These are phyloP conservation scores for Melaleuca quinquenervia DNA, from an alignment of 345 rosid species.

Conservation along the genomic window DNA sequence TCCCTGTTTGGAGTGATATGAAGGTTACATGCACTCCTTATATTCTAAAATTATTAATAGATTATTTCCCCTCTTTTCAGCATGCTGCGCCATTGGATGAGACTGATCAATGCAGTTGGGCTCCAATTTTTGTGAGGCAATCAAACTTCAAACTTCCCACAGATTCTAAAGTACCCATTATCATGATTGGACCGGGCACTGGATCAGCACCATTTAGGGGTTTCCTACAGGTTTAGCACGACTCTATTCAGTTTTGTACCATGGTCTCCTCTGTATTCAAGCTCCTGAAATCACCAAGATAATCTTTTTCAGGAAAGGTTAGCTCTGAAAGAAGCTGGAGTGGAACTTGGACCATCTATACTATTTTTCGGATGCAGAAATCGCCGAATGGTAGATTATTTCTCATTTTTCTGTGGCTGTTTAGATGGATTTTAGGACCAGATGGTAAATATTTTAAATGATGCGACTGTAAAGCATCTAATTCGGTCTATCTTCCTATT, in stretches of 20 bases:
- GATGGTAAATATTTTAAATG: background rate
- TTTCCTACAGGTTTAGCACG: constrained; percentile 58
- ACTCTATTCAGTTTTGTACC: background rate
- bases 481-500: background rate
- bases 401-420: background rate
- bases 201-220: constrained; percentile 99
- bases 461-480: background rate
- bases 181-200: constrained; percentile 97
- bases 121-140: constrained; percentile 81
- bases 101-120: constrained; percentile 63
- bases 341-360: constrained; percentile 68
- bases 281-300: background rate
- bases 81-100: constrained; percentile 60
- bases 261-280: background rate
- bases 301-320: constrained; percentile 56
- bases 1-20: background rate
- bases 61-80: constrained; percentile 13
- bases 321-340: constrained; percentile 60
- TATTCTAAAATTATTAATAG: background rate
- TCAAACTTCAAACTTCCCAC: constrained; percentile 88
- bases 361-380: constrained; percentile 97
- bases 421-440: background rate
- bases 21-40: background rate
- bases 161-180: constrained; percentile 63
- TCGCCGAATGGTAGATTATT: constrained; percentile 46